A percentile compares a stretch with the other conserved stretches of the same genome.
phyloP scores from a whole-genome alignment of 257 asterid genomes.

The Echium plantagineum region DNA sequence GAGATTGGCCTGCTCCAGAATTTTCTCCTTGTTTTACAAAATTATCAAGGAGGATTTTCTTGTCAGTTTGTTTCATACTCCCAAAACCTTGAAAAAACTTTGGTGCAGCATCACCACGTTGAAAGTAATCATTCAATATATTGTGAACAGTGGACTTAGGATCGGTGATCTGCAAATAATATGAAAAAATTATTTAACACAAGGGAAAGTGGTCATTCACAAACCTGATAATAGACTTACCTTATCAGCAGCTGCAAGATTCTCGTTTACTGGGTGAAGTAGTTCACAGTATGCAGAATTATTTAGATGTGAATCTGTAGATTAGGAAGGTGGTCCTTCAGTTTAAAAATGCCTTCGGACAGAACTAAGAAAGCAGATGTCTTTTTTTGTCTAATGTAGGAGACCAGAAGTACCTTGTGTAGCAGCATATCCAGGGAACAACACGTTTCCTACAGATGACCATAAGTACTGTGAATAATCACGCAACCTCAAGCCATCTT shows the following conservation, averaged over 20 bases:
- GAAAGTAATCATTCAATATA: conserved; percentile 66
- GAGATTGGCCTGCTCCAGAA: conserved; percentile 17
- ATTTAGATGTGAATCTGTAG: conserved; percentile 34
- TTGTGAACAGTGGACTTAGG: conserved; percentile 29
- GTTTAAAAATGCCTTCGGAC: not conserved
- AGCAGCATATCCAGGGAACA: too few relatives aligned
- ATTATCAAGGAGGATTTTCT: conserved; percentile 80
- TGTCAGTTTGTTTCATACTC: conserved; percentile 47
- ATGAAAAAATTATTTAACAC: not conserved
- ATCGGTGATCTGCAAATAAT: conserved; percentile 33
- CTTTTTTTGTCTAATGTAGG: too few relatives aligned
- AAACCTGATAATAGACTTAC: conserved; percentile 18
- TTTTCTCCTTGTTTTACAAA: conserved; percentile 37
- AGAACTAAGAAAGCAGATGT: too few relatives aligned
- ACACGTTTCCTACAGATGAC: too few relatives aligned
- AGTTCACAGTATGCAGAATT: conserved; percentile 66
- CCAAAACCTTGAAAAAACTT: conserved; percentile 76
- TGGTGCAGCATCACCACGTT: conserved; percentile 67
- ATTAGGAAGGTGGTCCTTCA: conserved; percentile 6
- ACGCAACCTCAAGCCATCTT: too few relatives aligned
- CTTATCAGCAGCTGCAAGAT: conserved; percentile 37
- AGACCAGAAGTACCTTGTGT: too few relatives aligned
- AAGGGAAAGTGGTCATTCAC: not conserved
- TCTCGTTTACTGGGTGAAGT: conserved; percentile 44
- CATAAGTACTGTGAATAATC: too few relatives aligned